Base-by-base conservation (phyloP, 805 yeast species). In the Ogataea nonfermentans region DNA sequence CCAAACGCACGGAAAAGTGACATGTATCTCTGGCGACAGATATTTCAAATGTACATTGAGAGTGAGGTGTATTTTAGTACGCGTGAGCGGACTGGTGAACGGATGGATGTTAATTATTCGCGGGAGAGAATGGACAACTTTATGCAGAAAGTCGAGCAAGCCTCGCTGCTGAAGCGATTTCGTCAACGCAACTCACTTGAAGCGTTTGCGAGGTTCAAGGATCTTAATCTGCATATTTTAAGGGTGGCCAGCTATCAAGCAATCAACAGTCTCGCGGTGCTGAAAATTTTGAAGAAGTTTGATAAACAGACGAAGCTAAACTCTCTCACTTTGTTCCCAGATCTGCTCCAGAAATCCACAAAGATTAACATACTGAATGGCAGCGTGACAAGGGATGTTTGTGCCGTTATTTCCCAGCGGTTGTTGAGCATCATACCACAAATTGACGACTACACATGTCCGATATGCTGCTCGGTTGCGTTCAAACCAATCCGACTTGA, bases 381-480 rank as follows among this genome's bases (percentile, higher is more conserved):
- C 13, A 73, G 80, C 6, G 58, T 81, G 31, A 74, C 81, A 0
- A 73, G 70, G 47, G 67, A 72, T 14, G 68, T 80, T 16, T 79
- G 83, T 52, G 68, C 62, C 25, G 68, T 80, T 20, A 77, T 84
- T 24, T 73, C 81, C 22, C 66, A 66, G 16, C 67, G 76, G 17
- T 59, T 84, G 12, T 57, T 84, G 25, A 68, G 72, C 20, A 59
- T 84, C 2, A 64, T 82, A 1, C 93, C 93, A 2, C 90, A 82
- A 56, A 61, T 84, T 4, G 90, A 84, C 34, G 91, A 84, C 56
- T 84, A 82, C 52, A 65, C 77, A 2, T 84, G 93, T 55, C 87
- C 90, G 1, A 77, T 84, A 8, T 84, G 93, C 55, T 73, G 76
- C 57, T 70, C 76, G 2, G 70, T 84, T 32, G 88, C 89, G 0